phyloP scores from a whole-genome alignment of 108 stramenopile species.

The Pseudonitzschia multiseries region DNA sequence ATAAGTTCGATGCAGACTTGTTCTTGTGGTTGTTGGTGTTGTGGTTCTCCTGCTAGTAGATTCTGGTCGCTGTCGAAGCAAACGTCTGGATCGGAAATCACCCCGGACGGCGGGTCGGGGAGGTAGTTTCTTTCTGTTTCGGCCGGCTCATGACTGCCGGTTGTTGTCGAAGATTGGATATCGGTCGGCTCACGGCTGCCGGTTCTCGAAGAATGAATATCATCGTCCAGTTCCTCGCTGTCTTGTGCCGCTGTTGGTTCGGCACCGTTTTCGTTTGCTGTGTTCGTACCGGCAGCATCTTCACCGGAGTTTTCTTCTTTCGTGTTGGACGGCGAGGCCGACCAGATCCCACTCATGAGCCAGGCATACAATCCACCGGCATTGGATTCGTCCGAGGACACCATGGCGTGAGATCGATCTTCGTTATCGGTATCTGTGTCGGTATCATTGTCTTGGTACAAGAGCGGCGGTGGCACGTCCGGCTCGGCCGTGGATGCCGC shows the following conservation, averaged over 20 bases:
- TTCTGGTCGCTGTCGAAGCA: neutral
- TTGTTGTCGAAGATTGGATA: too few species aligned
- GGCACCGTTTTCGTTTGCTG: neutral
- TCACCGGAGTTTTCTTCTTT: neutral
- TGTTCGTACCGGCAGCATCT: neutral
- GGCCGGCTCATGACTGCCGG: too few species aligned
- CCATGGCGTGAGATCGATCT: too few species aligned
- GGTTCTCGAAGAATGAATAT: too few species aligned
- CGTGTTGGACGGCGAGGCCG: neutral
- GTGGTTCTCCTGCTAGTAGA: neutral
- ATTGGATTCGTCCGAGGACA: neutral
- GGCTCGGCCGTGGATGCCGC: neutral
- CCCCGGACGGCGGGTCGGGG: neutral
- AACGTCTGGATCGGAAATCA: neutral
- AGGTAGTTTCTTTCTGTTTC: neutral
- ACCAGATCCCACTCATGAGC: too few species aligned
- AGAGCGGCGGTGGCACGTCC: neutral
- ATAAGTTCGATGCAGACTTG: neutral
- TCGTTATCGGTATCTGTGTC: neutral
- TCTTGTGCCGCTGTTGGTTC: neutral
- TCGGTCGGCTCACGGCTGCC: too few species aligned
- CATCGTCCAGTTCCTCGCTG: too few species aligned
- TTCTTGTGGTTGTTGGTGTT: too few species aligned
- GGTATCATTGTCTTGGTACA: neutral
- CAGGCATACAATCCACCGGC: neutral